phyloP scores from a whole-genome alignment of 345 rosid species.

The Eucalyptus microcorys region DNA sequence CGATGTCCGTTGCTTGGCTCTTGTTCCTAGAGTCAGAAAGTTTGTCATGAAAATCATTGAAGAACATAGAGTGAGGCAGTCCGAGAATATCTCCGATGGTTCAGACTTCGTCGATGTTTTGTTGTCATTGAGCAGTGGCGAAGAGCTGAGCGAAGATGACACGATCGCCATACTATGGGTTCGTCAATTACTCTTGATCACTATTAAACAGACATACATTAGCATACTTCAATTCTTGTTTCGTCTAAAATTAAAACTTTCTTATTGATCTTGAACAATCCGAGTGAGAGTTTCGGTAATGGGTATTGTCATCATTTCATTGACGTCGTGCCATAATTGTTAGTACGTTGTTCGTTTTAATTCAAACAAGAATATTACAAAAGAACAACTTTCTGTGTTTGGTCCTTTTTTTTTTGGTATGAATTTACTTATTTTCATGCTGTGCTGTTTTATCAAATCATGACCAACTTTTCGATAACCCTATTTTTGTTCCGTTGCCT shows the following conservation, averaged over 20 bases:
- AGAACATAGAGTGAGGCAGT: constrained; percentile 5
- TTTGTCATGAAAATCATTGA: constrained; percentile 22
- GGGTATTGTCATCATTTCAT: background rate
- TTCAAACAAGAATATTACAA: background rate
- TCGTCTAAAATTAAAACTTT: background rate
- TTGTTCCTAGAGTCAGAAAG: constrained; percentile 33
- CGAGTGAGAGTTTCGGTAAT: background rate
- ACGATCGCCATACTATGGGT: constrained; percentile 48
- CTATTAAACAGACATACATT: background rate
- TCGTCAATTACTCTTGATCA: background rate
- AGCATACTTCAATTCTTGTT: background rate
- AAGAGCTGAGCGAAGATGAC: constrained; percentile 28
- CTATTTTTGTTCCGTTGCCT: background rate
- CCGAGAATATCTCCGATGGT: background rate
- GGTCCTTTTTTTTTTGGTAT: background rate
- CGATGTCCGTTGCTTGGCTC: constrained; percentile 19
- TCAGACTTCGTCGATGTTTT: constrained; percentile 42
- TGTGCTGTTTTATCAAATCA: background rate
- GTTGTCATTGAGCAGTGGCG: constrained; percentile 29
- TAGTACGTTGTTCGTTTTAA: background rate
- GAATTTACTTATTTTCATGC: background rate
- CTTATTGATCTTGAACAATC: background rate
- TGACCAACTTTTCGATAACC: background rate
- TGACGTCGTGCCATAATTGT: background rate
- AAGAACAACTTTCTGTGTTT: background rate